Percentiles rank a stretch among this genome's conserved stretches.
Conservation (phyloP, 768 basidiomycete genomes). For the Tylopilus vinaceipallidus region DNA sequence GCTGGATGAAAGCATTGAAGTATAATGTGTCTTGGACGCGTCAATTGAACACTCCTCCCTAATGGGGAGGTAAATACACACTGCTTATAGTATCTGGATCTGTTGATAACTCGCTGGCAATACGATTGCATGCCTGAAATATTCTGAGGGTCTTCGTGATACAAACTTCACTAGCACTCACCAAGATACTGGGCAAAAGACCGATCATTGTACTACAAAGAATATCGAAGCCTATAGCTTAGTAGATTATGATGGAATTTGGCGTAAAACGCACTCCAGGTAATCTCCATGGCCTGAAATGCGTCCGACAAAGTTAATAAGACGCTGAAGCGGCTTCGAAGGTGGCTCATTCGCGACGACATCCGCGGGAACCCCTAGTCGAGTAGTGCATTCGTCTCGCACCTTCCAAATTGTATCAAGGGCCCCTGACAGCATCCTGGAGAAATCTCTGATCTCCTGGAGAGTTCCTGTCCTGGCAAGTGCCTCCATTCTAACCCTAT, state of each 20-base stretch:
- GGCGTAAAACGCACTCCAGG: not conserved
- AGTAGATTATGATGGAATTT: not conserved
- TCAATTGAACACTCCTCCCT: not conserved
- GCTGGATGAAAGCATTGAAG: not conserved
- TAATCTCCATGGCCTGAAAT: not conserved
- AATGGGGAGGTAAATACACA: not conserved
- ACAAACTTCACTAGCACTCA: not conserved
- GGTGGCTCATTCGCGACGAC: not conserved
- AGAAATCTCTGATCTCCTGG: not conserved
- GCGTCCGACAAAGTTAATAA: not conserved
- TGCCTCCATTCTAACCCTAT: not conserved
- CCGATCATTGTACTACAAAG: not conserved
- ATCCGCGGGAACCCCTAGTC: not conserved
- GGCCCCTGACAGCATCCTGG: not conserved
- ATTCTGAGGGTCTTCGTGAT: not conserved
- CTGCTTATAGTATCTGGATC: slow-evolving; percentile 3
- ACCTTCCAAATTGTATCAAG: not conserved
- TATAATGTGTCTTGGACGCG: not conserved
- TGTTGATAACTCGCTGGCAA: not conserved
- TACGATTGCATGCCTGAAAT: not conserved
- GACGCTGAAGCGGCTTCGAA: not conserved
- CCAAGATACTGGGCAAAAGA: slow-evolving; percentile 5
- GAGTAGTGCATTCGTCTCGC: not conserved
- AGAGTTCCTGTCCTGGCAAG: not conserved
- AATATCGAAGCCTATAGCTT: not conserved